Evolutionary conservation across 352 stramenopile genomes (phyloP).

Genomic region (Phytophthora syringae): DNA sequence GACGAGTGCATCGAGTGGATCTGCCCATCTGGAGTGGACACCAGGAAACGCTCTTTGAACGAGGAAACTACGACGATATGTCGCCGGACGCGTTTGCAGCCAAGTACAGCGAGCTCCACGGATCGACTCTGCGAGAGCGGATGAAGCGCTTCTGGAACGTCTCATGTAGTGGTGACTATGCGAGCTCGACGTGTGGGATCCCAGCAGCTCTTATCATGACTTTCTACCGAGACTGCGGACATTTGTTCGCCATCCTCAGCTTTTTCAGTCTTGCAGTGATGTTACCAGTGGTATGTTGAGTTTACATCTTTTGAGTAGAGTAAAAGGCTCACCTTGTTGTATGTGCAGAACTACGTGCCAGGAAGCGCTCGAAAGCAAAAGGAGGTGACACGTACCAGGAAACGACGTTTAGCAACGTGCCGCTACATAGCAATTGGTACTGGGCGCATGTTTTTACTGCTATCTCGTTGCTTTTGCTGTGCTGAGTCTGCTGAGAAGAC

Average conservation of each 20-base stretch:
- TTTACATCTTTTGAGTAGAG: not conserved
- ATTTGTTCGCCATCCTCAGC: slow-evolving; percentile 66
- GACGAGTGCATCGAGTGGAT: slow-evolving; percentile 54
- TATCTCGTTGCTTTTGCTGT: slow-evolving; percentile 70
- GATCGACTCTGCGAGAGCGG: slow-evolving; percentile 43
- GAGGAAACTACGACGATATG: slow-evolving; percentile 74
- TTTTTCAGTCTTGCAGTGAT: slow-evolving; percentile 76
- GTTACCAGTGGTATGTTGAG: slow-evolving; percentile 68
- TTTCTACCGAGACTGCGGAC: slow-evolving; percentile 70
- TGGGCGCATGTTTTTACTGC: slow-evolving; percentile 81
- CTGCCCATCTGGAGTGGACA: slow-evolving; percentile 74
- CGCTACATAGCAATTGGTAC: slow-evolving; percentile 78
- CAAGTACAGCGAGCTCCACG: slow-evolving; percentile 60
- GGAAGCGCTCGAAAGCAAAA: slow-evolving; percentile 46
- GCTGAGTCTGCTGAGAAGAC: slow-evolving; percentile 54
- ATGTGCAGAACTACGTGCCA: slow-evolving; percentile 70
- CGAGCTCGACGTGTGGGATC: slow-evolving; percentile 71
- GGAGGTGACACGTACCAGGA: slow-evolving; percentile 65
- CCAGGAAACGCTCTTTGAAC: slow-evolving; percentile 70
- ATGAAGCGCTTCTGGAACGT: slow-evolving; percentile 57
- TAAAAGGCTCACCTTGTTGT: not conserved
- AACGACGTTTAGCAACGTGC: slow-evolving; percentile 86
- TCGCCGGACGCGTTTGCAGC: slow-evolving; percentile 42
- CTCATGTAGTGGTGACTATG: slow-evolving; percentile 55
- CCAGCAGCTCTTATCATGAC: slow-evolving; percentile 68